A percentile compares a stretch with the other conserved stretches of the same genome.
phyloP scores from a whole-genome alignment of 208 protist genomes.

The Crithidia brevicula region DNA sequence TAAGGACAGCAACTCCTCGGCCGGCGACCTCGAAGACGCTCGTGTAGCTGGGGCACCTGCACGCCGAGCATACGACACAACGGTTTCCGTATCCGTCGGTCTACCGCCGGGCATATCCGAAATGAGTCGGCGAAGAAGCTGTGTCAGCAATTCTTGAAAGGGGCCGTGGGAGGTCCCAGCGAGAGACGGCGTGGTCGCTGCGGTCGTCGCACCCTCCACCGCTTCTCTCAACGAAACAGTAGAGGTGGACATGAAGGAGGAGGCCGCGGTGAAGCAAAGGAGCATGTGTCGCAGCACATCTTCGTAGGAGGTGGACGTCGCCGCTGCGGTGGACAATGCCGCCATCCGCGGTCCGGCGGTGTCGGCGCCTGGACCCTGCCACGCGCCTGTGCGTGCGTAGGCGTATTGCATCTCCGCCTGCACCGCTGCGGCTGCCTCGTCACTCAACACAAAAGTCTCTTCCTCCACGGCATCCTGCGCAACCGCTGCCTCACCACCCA shows the following conservation, averaged over 20 bases:
- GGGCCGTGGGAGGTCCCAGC: not conserved
- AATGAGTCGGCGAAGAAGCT: constrained; percentile 19
- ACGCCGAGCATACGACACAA: not conserved
- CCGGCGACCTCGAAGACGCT: not conserved
- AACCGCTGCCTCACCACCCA: too few relatives aligned
- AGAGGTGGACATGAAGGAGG: constrained; percentile 25
- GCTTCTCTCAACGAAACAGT: not conserved
- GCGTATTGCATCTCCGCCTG: constrained; percentile 40
- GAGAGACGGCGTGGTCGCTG: not conserved
- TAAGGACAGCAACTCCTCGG: not conserved
- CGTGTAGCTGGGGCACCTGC: too few relatives aligned
- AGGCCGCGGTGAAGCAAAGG: constrained; percentile 23
- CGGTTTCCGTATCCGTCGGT: not conserved
- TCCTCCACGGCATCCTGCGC: too few relatives aligned
- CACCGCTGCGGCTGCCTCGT: constrained; percentile 29
- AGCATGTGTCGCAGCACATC: constrained; percentile 33
- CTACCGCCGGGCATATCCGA: not conserved
- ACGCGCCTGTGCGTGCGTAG: constrained; percentile 14
- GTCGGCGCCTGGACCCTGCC: not conserved
- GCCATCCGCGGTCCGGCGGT: not conserved
- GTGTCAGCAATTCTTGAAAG: constrained; percentile 26
- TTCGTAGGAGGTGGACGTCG: constrained; percentile 8
- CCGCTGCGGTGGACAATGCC: not conserved
- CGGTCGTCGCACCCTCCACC: not conserved
- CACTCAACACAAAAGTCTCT: constrained; percentile 14